Base-by-base conservation (phyloP, 306 rosid species). In the Fragaria nilgerrensis region DNA sequence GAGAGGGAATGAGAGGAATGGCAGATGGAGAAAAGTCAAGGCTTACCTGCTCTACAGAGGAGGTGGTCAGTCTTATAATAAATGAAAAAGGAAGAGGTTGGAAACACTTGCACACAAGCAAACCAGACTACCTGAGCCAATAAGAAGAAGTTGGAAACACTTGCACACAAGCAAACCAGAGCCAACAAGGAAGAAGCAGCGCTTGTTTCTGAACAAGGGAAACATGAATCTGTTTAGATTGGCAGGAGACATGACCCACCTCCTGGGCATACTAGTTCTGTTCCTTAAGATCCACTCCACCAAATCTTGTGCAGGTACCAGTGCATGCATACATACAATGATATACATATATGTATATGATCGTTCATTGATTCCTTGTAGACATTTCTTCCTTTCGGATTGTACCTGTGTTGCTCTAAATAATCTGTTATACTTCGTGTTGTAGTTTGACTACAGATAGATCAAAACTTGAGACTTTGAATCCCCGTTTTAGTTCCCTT, bases 181-280 rank as follows among this genome's bases (percentile, higher is more conserved):
- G 10, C 65, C 36, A 23, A 10, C 2, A 9, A 59, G 65, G 34
- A 52, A 52, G 58, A n/a, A 55, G 61, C 8, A 55, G 61, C 9
- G 19, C 25, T 8, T 20, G 25, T 52, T 52, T 52, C 10, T 55
- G 61, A n/a, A 55, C 2, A 55, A 20, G 27, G 27, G 13, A 59
- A 25, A 39, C 36, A 80, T 80, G 84, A 75, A 80, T 61, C 6
- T 80, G 39, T 75, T 80, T 56, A 75, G 79, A 41, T 36, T 81
- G 66, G 79, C 79, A 7, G 84, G 84, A 75, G 84, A 81, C 84
- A 49, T 80, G 74, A 69, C 77, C 77, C 84, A 81, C 39, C 77
- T 81, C 50, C 59, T 75, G 43, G 43, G 84, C 59, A 70, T 75
- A 61, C 22, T 81, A 27, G 73, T 81, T 64, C 67, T 81, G 41